Conservation (phyloP, 2,329 filamentous ascomycete genomes). For the Phialophora expanda region DNA sequence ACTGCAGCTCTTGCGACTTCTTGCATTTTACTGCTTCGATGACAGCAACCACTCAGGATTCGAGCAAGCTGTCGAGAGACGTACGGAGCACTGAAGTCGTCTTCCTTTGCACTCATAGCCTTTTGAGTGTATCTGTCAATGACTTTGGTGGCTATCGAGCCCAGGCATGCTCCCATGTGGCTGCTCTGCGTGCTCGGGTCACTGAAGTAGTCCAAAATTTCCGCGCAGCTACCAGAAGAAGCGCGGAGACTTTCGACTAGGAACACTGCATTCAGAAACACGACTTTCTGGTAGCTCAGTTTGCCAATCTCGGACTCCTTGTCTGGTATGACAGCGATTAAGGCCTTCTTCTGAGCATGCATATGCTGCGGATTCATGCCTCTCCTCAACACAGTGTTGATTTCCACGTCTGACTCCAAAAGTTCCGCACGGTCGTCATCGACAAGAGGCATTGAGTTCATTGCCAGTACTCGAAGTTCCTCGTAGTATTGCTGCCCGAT, state of each 20-base stretch:
- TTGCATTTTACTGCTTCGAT: conserved; percentile 90
- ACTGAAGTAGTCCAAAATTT: conserved; percentile 89
- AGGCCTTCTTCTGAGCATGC: conserved; percentile 76
- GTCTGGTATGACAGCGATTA: conserved; percentile 74
- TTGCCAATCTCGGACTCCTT: conserved; percentile 79
- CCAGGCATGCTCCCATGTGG: conserved; percentile 68
- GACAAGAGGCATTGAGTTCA: conserved; percentile 84
- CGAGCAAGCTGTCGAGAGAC: conserved; percentile 82
- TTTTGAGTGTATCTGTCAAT: conserved; percentile 80
- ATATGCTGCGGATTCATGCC: conserved; percentile 82
- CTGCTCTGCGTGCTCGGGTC: conserved; percentile 76
- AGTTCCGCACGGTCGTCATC: conserved; percentile 87
- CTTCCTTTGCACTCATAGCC: conserved; percentile 71
- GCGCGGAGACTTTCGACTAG: conserved; percentile 88
- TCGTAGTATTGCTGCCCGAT: conserved; percentile 73
- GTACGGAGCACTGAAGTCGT: conserved; percentile 86
- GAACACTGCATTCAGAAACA: conserved; percentile 90
- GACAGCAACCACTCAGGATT: conserved; percentile 88
- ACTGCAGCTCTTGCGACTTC: conserved; percentile 82
- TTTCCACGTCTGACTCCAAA: conserved; percentile 92
- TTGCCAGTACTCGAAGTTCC: conserved; percentile 82
- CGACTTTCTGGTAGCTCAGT: conserved; percentile 85
- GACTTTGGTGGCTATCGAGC: conserved; percentile 68
- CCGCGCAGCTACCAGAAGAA: conserved; percentile 85
- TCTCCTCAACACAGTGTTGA: conserved; percentile 89